Conservation (phyloP, 305 asterid genomes). For the Solanum hybrid region DNA sequence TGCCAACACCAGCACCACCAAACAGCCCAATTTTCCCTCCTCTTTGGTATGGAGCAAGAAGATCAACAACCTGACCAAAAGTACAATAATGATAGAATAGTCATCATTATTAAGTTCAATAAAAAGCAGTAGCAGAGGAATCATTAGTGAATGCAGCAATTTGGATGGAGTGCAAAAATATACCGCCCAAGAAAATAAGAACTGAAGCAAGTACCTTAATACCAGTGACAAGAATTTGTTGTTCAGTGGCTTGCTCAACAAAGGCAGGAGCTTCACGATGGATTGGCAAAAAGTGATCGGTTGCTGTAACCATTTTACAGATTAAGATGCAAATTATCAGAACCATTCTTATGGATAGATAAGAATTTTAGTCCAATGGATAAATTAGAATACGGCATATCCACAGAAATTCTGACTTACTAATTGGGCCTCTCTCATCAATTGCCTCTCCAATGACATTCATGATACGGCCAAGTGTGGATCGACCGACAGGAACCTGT, state of each 20-base stretch:
- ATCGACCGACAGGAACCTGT: conserved; percentile 97
- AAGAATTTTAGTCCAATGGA: background rate
- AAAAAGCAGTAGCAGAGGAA: background rate
- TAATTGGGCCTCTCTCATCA: conserved; percentile 71
- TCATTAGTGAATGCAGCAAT: background rate
- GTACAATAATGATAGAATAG: background rate
- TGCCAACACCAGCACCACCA: conserved; percentile 98
- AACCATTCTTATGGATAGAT: background rate
- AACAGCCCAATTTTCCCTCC: conserved; percentile 96
- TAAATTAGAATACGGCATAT: background rate
- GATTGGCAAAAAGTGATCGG: conserved; percentile 80
- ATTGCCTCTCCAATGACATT: conserved; percentile 96
- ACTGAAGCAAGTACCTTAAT: conserved; percentile 46
- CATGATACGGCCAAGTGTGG: conserved; percentile 94
- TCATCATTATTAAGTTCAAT: background rate
- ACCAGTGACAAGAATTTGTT: conserved; percentile 90
- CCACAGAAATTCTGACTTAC: conserved; percentile 33
- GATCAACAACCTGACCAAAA: conserved; percentile 64
- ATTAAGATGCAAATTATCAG: conserved; percentile 5
- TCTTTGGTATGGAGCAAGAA: conserved; percentile 96
- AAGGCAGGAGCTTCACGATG: conserved; percentile 96
- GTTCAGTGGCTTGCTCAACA: conserved; percentile 92
- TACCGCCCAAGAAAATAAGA: background rate
- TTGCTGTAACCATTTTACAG: conserved; percentile 33
- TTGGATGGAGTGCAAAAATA: background rate